Evolutionary conservation across 2,329 filamentous ascomycete species (phyloP), one percentile per base, ranked within the genome.

Genomic region (Paracoccidioides lutzii): DNA sequence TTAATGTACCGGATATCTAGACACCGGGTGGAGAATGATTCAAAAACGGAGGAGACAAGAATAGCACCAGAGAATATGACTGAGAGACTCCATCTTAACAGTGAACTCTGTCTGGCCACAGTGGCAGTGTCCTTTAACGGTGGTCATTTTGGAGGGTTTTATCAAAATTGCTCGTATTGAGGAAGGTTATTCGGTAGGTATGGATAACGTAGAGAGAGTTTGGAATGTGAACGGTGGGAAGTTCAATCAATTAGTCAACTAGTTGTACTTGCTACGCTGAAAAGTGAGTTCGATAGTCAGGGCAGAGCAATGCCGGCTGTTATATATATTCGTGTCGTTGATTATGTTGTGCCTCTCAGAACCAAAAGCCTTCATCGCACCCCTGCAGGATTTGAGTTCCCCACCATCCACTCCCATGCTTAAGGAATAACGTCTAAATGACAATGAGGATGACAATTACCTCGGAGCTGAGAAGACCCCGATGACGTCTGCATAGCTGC

Each of bases 81-180:
- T 65, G 71, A 73, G 75, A 33, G 72, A 63, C 45, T 74, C 70
- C 56, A 81, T 69, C 57, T 73, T 75, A 53, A 74, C 76, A 45
- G 73, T 72, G 75, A 76, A 81, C 61, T 77, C 69, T 50, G 71
- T 75, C 62, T 78, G 68, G 63, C 78, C 77, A 65, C 79, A 81
- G 64, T 80, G 77, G 72, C 79, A 81, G 48, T 74, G 70, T 64
- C 77, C 79, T 54, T 71, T 66, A 64, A 74, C 76, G 50, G 67
- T 70, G 41, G 73, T 65, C 75, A 77, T 77, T 46, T 55, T 69
- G 59, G 58, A 46, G 48, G 5, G 41, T 10, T 15, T 37, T 50
- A 32, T 41, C 14, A 37, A 10, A 7, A 22, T 22, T 49, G 5
- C 7, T 10, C 35, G 15, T 37, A 32, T 10, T n/a, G n/a, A 10